Base-by-base conservation (phyloP, 768 basidiomycete species). In the Leccinum disarticulatum region DNA sequence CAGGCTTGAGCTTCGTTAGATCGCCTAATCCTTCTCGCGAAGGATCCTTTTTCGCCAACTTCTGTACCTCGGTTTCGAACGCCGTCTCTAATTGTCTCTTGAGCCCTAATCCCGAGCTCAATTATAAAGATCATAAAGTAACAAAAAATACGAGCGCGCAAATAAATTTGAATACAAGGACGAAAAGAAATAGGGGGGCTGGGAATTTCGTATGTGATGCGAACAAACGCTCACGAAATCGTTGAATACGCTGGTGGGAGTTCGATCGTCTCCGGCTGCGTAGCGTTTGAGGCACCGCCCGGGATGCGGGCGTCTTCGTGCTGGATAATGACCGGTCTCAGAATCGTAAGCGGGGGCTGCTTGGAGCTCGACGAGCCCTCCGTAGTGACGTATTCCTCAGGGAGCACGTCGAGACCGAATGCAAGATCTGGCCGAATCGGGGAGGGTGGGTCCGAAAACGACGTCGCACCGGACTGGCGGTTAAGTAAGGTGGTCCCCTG, bases 31-130 rank as follows among this genome's bases (percentile, higher is more conserved):
- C 48, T 51, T 35, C n/a, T 57, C 48, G 8, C 57, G 27, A 56
- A 52, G n/a, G 52, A 64, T 7, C 22, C 57, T 51, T 54, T 64
- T 17, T 68, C 68, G 27, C 52, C 64, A 41, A 56, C 55, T 50
- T 64, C 70, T 1, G 36, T 68, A 35, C 75, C 77, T 60, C 76
- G 78, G 46, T 22, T 22, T 22, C 76, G 79, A 46, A 77, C 81
- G 4, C 72, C 79, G 7, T 82, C 81, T 19, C 82, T 82, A 17
- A 72, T 75, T n/a, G 83, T 82, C 14, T 82, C 84, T 9, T 78
- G 83, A 4, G 71, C 78, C 14, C 71, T 56, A 59, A 22, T 62
- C 60, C 59, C 36, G 66, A 68, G 22, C 74, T 66, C 2, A 58
- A 50, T 71, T 69, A 6, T 71, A 35, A 33, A 35, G 13, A 35